Percentiles rank a stretch among this genome's conserved stretches.
These are phyloP conservation scores for Sclerotinia subarctica DNA, from an alignment of 2,329 filamentous ascomycete genomes.

Conservation along the genomic window DNA sequence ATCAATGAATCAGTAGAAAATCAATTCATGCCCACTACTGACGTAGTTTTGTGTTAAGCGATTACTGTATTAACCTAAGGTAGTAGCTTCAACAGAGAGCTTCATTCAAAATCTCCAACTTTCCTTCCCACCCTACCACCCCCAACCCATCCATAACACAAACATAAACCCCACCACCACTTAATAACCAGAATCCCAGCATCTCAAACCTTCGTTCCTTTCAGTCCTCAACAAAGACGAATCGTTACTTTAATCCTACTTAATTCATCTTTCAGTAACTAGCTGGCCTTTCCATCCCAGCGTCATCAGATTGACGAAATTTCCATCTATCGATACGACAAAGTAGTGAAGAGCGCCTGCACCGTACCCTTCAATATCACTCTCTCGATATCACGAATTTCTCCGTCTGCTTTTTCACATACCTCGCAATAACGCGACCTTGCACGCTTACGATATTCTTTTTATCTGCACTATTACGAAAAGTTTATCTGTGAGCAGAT, in stretches of 20 bases:
- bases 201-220: conserved; percentile 13
- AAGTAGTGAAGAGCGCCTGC: conserved; percentile 38
- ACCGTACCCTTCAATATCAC: conserved; percentile 35
- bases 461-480: background rate
- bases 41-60: background rate
- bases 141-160: background rate
- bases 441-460: conserved; percentile 15
- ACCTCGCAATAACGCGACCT: conserved; percentile 14
- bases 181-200: background rate
- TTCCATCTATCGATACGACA: conserved; percentile 10
- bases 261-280: conserved; percentile 21
- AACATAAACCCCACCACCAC: background rate
- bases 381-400: conserved; percentile 29
- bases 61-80: background rate
- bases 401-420: conserved; percentile 18
- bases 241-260: conserved; percentile 3
- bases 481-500: conserved; percentile 20
- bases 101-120: conserved; percentile 2
- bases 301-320: conserved; percentile 15
- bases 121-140: background rate
- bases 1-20: background rate
- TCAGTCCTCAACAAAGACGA: background rate
- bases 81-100: background rate
- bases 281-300: conserved; percentile 28
- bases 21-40: background rate